Evolutionary conservation across 495 filamentous ascomycete species (phyloP), one percentile per base, ranked within the genome.

Genomic region (Penicillium daleae): DNA sequence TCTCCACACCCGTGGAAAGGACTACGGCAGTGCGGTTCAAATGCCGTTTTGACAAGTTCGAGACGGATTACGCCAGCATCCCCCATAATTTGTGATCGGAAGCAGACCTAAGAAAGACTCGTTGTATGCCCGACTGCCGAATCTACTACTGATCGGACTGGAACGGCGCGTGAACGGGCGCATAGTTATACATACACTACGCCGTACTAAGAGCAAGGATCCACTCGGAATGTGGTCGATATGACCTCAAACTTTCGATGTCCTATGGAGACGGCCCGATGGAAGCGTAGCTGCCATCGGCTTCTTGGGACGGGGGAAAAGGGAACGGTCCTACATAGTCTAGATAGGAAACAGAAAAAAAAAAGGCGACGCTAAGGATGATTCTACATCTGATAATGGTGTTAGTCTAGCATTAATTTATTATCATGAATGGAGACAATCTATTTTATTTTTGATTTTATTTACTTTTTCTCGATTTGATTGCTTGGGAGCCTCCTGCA

Each of bases 201-300:
- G 27, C 10, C 24, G 46, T 15, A 21, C 46, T 24, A 24, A 46
- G 42, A 26, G 24, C 26, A n/a, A 19, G 42, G 29, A 31, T 39
- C 57, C 57, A 59, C 57, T 29, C 10, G 15, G 29, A 48, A 59
- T 50, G 31, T 37, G 44, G 27, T 49, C 32, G 39, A 57, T 49
- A 54, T 62, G 60, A 58, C 48, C 60, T 63, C 60, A 58, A 57
- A 24, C 44, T 63, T 58, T 57, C 48, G 54, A 61, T 64, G 19
- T 42, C 52, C 51, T 49, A 60, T 56, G 52, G 32, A 49, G 39
- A 24, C 15, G 15, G 5, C 13, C n/a, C 56, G 26, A 32, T 42
- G 56, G 21, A n/a, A 37, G 33, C 26, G 29, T 17, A 33, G 26
- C 31, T 32, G 51, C 46, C 24, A 54, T 54, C 31, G 29, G 51